These are phyloP conservation scores for Rhizoclosmatium globosum DNA, from an alignment of 192 early-diverging fungal species.

Conservation along the genomic window DNA sequence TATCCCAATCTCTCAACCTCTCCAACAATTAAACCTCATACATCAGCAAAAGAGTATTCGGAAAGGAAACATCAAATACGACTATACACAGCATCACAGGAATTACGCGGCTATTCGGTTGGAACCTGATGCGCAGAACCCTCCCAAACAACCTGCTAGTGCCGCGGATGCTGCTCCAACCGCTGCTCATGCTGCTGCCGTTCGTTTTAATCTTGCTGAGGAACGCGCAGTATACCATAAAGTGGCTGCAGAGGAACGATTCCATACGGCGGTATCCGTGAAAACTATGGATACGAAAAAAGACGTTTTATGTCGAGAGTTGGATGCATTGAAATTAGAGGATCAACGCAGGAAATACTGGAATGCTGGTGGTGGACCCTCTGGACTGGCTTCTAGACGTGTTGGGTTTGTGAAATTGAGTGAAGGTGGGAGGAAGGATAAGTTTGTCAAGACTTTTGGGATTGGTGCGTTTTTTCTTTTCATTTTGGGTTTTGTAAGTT, in stretches of 20 bases:
- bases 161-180: not conserved
- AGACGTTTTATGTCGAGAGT: conserved; percentile 16
- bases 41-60: not conserved
- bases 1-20: conserved; percentile 20
- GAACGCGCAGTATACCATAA: not conserved
- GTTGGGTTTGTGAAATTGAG: conserved; percentile 1
- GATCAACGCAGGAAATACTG: conserved; percentile 9
- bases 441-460: conserved; percentile 24
- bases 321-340: conserved; percentile 25
- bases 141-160: not conserved
- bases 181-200: not conserved
- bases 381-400: conserved; percentile 1
- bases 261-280: conserved; percentile 14
- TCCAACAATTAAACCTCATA: conserved; percentile 2
- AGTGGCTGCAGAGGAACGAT: conserved; percentile 16
- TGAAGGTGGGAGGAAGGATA: conserved; percentile 17
- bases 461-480: not conserved
- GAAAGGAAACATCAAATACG: not conserved
- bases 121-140: not conserved
- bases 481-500: too few relatives aligned
- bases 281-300: conserved; percentile 24
- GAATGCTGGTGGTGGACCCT: conserved; percentile 14
- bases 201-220: not conserved
- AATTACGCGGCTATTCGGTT: conserved; percentile 12
- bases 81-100: conserved; percentile 5